Percentiles rank a stretch among this genome's conserved stretches.
phyloP scores from a whole-genome alignment of 2,329 filamentous ascomycete genomes.

The Colletotrichum falcatum region DNA sequence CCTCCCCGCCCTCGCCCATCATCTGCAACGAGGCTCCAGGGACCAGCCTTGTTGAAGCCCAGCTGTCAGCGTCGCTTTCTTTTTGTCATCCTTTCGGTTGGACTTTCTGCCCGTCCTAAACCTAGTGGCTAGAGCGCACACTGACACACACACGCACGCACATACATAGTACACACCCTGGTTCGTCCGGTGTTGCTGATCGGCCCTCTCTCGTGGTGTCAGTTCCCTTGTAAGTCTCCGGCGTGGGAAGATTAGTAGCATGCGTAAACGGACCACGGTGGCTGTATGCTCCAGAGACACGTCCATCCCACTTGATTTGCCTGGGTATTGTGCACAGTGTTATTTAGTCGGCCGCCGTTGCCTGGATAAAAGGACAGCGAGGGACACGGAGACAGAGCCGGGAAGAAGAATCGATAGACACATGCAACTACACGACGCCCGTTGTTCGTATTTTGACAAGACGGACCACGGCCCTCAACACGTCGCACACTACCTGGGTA shows the following conservation, averaged over 20 bases:
- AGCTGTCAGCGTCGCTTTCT: constrained; percentile 9
- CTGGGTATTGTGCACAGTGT: too few species aligned
- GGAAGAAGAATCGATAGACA: neutral
- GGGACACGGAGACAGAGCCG: too few species aligned
- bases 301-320: too few species aligned
- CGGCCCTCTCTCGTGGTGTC: neutral
- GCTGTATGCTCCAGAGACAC: neutral
- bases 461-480: neutral
- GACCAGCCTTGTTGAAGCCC: constrained; percentile 10
- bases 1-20: neutral
- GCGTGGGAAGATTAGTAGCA: neutral
- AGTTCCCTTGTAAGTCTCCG: too few species aligned
- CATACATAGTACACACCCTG: neutral
- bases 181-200: neutral
- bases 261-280: neutral
- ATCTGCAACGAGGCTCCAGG: neutral
- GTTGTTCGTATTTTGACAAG: constrained; percentile 20
- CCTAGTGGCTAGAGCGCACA: too few species aligned
- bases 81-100: neutral
- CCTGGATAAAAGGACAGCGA: too few species aligned
- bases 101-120: neutral
- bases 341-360: too few species aligned
- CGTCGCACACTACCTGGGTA: neutral
- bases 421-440: neutral
- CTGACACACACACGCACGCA: too few species aligned